Conservation (phyloP, 1,284 basidiomycete genomes). For the Cystobasidium pallidum region DNA sequence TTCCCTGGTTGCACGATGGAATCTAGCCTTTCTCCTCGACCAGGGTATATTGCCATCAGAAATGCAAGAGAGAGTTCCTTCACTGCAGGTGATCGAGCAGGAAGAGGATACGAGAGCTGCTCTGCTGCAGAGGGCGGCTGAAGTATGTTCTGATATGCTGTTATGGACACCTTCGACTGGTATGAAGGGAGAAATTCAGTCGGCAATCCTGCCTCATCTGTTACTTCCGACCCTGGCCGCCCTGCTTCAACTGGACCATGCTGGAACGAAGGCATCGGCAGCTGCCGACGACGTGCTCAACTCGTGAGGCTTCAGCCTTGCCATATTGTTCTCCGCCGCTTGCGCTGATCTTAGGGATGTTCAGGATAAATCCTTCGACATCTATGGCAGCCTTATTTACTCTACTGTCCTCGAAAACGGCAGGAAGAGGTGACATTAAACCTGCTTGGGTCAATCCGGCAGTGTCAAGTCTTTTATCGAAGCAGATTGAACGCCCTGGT, state of each 20-base stretch:
- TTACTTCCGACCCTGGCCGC: constrained; percentile 26
- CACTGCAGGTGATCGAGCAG: constrained; percentile 34
- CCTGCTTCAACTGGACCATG: constrained; percentile 20
- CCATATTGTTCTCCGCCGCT: not conserved
- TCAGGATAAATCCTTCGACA: constrained; percentile 38
- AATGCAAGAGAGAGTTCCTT: constrained; percentile 7
- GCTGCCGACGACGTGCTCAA: not conserved
- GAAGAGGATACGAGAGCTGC: constrained; percentile 1
- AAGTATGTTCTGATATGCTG: not conserved
- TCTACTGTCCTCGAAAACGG: constrained; percentile 15
- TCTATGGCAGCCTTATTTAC: constrained; percentile 32
- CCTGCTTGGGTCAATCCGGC: constrained; percentile 21
- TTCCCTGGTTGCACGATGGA: constrained; percentile 49
- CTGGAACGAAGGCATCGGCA: not conserved
- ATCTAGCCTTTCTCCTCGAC: constrained; percentile 23
- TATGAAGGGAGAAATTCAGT: constrained; percentile 25
- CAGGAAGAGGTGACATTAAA: constrained; percentile 1
- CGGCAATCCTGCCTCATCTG: constrained; percentile 21
- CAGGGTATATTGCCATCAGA: constrained; percentile 36
- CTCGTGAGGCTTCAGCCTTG: not conserved
- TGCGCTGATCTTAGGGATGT: not conserved
- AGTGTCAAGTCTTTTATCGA: constrained; percentile 44
- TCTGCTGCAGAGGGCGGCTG: not conserved
- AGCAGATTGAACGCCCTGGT: constrained; percentile 46
- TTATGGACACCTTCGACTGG: not conserved